Base-by-base conservation (phyloP, 2,329 filamentous ascomycete genomes). In the Alternaria arbusti region DNA sequence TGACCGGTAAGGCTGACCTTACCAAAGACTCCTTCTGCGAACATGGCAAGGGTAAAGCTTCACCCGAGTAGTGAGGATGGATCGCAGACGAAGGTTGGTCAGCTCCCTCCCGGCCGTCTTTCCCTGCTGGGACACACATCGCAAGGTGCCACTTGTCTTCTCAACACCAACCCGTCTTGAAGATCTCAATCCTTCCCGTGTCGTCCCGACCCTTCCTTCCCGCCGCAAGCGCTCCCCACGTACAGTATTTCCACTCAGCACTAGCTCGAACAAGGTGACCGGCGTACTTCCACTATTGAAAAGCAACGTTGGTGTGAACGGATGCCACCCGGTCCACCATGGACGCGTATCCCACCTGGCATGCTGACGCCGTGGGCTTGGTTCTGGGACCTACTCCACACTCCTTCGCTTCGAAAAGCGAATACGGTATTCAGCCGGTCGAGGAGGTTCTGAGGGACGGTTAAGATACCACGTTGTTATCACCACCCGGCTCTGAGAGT, bases 131-230 rank as follows among this genome's bases (percentile, higher is more conserved):
- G 28, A 28, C 46, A 52, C 49, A 58, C 36, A 36, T 50, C 28
- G n/a, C n/a, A 54, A 59, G 32, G 47, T 30, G 65, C 65, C 65
- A 65, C 60, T 51, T 63, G 61, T 52, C 58, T 55, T 47, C 51
- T 46, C 22, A 36, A 54, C 50, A 59, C 50, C 25, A 64, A 28
- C 36, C 51, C 17, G 40, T 22, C 12, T 22, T 5, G 15, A 32
- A 45, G 22, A 44, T 61, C 28, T 26, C 20, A 36, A 50, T 51
- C 61, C 58, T 59, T 62, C 51, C 52, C 56, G 32, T 58, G 22
- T 32, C 63, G 54, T 60, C 61, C 50, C 58, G 52, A 28, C 43
- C 45, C 51, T 61, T 59, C 28, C n/a, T 47, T 57, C 47, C 55
- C 25, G 44, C 43, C 43, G 52, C 32, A 54, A 47, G 55, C 43